Conservation (phyloP, 2,329 filamentous ascomycete genomes). For the Sordariomycetes sp. region DNA sequence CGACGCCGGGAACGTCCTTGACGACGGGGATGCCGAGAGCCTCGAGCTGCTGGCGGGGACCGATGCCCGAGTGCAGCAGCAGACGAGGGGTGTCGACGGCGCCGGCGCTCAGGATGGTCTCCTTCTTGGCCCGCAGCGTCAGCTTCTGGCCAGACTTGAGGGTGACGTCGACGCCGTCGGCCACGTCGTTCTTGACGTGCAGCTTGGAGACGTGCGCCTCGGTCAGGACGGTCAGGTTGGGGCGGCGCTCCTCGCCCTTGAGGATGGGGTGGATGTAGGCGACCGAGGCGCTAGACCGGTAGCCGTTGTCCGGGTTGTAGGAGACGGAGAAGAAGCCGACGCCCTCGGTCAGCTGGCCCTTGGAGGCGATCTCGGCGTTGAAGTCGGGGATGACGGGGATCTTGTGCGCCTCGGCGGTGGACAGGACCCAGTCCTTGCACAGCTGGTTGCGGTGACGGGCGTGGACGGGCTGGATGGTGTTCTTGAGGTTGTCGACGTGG, state of each 20-base stretch:
- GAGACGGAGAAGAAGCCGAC: conserved; percentile 87
- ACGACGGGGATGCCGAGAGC: conserved; percentile 46
- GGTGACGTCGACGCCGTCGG: conserved; percentile 64
- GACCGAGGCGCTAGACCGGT: conserved; percentile 76
- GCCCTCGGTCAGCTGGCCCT: conserved; percentile 62
- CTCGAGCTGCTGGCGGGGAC: conserved; percentile 43
- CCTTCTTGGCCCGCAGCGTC: conserved; percentile 55
- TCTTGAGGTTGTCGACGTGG: conserved; percentile 73
- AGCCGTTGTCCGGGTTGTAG: conserved; percentile 83
- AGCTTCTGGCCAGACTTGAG: conserved; percentile 42
- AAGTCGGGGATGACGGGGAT: conserved; percentile 81
- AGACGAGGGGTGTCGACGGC: conserved; percentile 72
- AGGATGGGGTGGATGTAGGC: conserved; percentile 91
- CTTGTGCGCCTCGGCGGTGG: conserved; percentile 68
- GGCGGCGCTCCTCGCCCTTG: conserved; percentile 69
- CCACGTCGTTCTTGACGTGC: conserved; percentile 60
- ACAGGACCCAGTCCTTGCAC: conserved; percentile 80
- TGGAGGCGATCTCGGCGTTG: conserved; percentile 71
- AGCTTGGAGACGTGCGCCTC: conserved; percentile 81
- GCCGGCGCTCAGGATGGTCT: conserved; percentile 73
- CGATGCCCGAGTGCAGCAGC: conserved; percentile 48
- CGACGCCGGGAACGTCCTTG: conserved; percentile 48
- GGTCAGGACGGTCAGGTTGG: conserved; percentile 79
- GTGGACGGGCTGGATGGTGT: conserved; percentile 86
- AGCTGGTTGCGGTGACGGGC: conserved; percentile 80